Conservation (phyloP, 73 alveolate species). For the Paramecium sonneborni region DNA sequence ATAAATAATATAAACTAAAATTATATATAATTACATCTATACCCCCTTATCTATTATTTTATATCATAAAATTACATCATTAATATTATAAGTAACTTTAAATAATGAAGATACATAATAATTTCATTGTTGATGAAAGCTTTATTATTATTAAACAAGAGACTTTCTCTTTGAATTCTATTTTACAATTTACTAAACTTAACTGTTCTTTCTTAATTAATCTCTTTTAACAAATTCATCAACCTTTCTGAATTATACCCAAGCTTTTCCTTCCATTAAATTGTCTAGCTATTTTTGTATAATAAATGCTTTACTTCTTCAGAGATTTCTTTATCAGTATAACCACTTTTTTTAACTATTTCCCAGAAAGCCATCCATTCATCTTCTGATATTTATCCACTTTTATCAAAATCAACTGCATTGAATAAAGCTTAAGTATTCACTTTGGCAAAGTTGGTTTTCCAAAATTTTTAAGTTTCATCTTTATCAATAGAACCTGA, state of each 20-base stretch:
- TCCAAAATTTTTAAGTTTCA: slow-evolving; percentile 64
- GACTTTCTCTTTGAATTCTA: slow-evolving; percentile 52
- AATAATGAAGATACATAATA: background rate
- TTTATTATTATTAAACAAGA: background rate
- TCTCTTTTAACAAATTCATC: slow-evolving; percentile 66
- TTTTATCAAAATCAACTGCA: slow-evolving; percentile 67
- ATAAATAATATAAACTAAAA: background rate
- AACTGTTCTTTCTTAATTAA: slow-evolving; percentile 53
- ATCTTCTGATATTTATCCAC: slow-evolving; percentile 66
- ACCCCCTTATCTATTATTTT: background rate
- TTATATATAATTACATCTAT: background rate
- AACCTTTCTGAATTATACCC: slow-evolving; percentile 65
- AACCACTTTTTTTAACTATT: slow-evolving; percentile 62
- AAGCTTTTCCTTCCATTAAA: slow-evolving; percentile 62
- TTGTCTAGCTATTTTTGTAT: slow-evolving; percentile 47
- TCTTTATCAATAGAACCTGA: slow-evolving; percentile 60
- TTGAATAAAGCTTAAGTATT: slow-evolving; percentile 62
- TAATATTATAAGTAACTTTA: background rate
- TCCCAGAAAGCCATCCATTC: slow-evolving; percentile 73
- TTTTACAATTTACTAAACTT: slow-evolving; percentile 51
- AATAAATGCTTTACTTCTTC: slow-evolving; percentile 45
- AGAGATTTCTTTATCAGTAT: slow-evolving; percentile 62
- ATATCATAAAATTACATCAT: background rate
- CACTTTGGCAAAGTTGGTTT: slow-evolving; percentile 62
- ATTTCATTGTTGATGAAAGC: background rate